These are phyloP conservation scores for Collariella sp. DNA, from an alignment of 495 filamentous ascomycete genomes.

Conservation along the genomic window DNA sequence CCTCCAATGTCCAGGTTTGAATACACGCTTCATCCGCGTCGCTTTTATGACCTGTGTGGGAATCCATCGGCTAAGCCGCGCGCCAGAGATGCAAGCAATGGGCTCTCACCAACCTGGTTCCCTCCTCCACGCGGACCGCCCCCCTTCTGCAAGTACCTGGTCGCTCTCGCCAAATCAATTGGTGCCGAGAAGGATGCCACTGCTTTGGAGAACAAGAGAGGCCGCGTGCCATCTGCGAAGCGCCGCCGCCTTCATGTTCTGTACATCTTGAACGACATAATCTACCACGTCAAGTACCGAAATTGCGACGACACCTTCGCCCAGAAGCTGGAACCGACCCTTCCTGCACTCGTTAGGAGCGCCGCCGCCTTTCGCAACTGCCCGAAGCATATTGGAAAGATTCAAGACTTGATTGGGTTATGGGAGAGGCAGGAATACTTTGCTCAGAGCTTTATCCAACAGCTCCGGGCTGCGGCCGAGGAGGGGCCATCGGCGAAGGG, in stretches of 20 bases:
- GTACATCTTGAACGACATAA: constrained; percentile 73
- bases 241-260: constrained; percentile 68
- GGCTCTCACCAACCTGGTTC: constrained; percentile 63
- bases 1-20: constrained; percentile 94
- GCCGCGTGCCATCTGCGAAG: constrained; percentile 48
- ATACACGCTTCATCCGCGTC: constrained; percentile 48
- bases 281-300: constrained; percentile 70
- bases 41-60: constrained; percentile 30
- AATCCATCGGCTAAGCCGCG: constrained; percentile 45
- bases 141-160: constrained; percentile 71
- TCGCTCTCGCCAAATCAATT: constrained; percentile 57
- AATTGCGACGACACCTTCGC: constrained; percentile 47
- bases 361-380: constrained; percentile 55
- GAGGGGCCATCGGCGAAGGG: constrained; percentile 29
- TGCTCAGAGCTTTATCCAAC: constrained; percentile 44
- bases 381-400: constrained; percentile 57
- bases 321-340: constrained; percentile 49
- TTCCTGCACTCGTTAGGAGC: constrained; percentile 53
- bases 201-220: constrained; percentile 14
- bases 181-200: constrained; percentile 14
- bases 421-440: constrained; percentile 70
- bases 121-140: constrained; percentile 55
- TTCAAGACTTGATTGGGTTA: constrained; percentile 58
- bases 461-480: constrained; percentile 51
- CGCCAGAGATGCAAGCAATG: constrained; percentile 79